Conservation (phyloP, 805 yeast genomes). For the Wickerhamiella allomyrinae region DNA sequence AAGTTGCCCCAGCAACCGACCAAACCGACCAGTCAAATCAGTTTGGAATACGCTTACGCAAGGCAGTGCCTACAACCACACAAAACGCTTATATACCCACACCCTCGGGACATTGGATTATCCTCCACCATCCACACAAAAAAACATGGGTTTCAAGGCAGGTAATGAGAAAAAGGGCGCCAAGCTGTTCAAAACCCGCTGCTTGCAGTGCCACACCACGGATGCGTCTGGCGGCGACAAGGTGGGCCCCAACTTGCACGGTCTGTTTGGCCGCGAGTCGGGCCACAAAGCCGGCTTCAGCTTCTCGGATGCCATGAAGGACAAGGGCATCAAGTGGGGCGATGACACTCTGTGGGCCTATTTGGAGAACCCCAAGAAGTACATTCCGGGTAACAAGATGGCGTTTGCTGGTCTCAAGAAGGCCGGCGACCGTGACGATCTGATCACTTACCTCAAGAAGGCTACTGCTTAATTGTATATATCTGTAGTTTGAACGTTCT, state of each 20-base stretch:
- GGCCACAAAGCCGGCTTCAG: conserved; percentile 90
- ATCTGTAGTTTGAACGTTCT: no score
- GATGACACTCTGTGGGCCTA: conserved; percentile 85
- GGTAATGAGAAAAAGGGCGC: conserved; percentile 92
- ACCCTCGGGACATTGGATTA: conserved; percentile 1
- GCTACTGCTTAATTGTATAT: conserved; percentile 23
- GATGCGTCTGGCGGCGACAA: conserved; percentile 95
- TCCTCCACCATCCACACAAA: no score
- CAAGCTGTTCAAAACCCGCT: conserved; percentile 94
- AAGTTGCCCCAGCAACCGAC: not conserved
- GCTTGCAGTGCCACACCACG: conserved; percentile 96
- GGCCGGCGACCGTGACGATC: conserved; percentile 96
- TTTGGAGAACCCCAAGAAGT: conserved; percentile 99
- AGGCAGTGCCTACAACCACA: not conserved
- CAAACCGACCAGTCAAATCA: not conserved
- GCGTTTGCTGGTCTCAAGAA: conserved; percentile 99
- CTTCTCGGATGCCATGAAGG: conserved; percentile 96
- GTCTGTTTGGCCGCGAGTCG: conserved; percentile 81
- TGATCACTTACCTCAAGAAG: conserved; percentile 64
- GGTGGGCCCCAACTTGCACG: conserved; percentile 98
- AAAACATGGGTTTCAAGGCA: conserved; percentile 12
- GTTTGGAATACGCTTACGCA: not conserved
- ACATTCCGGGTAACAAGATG: conserved; percentile 99
- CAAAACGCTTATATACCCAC: not conserved
- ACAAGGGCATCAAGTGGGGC: conserved; percentile 80